These are phyloP conservation scores for Claviceps purpurea DNA, from an alignment of 2,329 filamentous ascomycete genomes.

Conservation along the genomic window DNA sequence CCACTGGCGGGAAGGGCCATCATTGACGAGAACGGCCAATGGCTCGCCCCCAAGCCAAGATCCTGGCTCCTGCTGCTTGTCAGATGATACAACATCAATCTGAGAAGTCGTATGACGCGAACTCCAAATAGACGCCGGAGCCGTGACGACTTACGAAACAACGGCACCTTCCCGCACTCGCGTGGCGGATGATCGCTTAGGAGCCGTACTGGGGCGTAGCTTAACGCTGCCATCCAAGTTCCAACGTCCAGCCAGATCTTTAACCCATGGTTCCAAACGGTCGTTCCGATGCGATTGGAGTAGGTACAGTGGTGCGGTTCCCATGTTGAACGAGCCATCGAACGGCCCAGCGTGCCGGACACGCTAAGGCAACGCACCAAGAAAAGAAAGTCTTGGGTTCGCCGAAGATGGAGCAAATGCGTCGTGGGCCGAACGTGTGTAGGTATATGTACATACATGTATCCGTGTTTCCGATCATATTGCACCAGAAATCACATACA, in stretches of 20 bases:
- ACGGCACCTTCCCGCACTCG: no score
- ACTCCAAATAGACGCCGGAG: not conserved
- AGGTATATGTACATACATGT: no score
- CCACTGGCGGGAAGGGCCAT: constrained; percentile 1
- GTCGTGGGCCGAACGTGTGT: no score
- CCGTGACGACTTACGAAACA: not conserved
- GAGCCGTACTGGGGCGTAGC: no score
- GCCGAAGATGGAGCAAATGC: no score
- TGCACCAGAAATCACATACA: no score
- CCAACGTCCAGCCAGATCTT: not conserved
- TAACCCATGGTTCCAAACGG: not conserved
- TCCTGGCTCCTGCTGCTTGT: not conserved
- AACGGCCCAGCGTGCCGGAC: not conserved
- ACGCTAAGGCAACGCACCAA: not conserved
- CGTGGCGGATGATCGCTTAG: no score
- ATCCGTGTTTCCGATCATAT: no score
- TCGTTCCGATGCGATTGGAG: not conserved
- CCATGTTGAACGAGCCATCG: not conserved
- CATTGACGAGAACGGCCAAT: not conserved
- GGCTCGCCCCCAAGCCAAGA: not conserved
- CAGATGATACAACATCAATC: not conserved
- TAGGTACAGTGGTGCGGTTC: not conserved
- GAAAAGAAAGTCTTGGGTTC: no score
- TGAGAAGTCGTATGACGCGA: no score
- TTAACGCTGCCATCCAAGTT: not conserved